Percentiles rank a stretch among this genome's conserved stretches.
These are phyloP conservation scores for Beta vulgaris DNA, from an alignment of 148 eudicot species.

Conservation along the genomic window DNA sequence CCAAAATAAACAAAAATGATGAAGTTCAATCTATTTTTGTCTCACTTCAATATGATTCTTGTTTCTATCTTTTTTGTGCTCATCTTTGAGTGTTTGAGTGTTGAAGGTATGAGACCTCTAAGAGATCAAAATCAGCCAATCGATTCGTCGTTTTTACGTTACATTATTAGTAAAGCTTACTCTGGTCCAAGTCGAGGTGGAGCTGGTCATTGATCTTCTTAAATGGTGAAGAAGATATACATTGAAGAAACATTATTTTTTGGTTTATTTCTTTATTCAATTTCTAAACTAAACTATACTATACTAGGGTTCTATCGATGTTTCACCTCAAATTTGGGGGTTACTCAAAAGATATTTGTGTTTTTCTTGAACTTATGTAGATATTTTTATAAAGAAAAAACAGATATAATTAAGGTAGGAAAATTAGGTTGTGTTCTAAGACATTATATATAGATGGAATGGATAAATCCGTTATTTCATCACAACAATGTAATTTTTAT, in stretches of 20 bases:
- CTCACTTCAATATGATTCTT: constrained; percentile 22
- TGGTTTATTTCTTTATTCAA: background rate
- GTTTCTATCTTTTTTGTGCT: constrained; percentile 10
- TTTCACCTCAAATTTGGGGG: no score
- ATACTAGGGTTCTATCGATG: no score
- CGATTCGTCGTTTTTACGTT: background rate
- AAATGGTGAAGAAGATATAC: background rate
- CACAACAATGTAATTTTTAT: background rate
- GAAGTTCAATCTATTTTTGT: constrained; percentile 1
- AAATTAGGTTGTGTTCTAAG: background rate
- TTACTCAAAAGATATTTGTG: no score
- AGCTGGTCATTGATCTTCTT: constrained; percentile 28
- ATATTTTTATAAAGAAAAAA: no score
- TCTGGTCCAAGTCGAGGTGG: constrained; percentile 31
- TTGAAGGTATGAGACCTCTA: constrained; percentile 26
- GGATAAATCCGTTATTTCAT: constrained; percentile 2
- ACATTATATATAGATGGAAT: background rate
- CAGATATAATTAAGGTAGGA: background rate
- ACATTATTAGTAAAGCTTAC: constrained; percentile 17
- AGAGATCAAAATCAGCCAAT: constrained; percentile 12
- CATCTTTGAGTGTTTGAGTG: constrained; percentile 17
- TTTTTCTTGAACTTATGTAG: background rate
- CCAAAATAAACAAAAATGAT: background rate
- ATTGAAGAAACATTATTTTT: background rate
- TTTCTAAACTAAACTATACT: background rate